Evolutionary conservation across 495 filamentous ascomycete genomes (phyloP).

Genomic region (Clavariopsis aquatica): DNA sequence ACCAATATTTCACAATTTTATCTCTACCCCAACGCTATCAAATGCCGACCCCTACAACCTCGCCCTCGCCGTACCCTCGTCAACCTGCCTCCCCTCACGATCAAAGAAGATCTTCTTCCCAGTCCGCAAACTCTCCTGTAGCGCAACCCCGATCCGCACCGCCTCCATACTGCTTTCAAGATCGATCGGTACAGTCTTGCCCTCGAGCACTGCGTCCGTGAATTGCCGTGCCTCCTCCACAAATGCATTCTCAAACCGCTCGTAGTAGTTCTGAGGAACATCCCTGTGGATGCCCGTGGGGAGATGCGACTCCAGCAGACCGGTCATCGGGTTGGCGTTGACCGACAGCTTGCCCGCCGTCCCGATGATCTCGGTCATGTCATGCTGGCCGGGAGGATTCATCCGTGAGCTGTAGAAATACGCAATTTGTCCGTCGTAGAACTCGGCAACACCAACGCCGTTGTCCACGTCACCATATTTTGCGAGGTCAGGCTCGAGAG

Average conservation of each 20-base stretch:
- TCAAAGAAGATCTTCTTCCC: slow-evolving; percentile 63
- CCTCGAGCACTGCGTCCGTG: slow-evolving; percentile 55
- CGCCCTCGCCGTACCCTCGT: slow-evolving; percentile 20
- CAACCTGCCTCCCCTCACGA: slow-evolving; percentile 46
- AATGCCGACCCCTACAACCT: slow-evolving; percentile 8
- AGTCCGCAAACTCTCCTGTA: slow-evolving; percentile 60
- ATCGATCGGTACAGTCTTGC: slow-evolving; percentile 55
- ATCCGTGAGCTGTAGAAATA: slow-evolving; percentile 62
- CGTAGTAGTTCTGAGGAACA: slow-evolving; percentile 61
- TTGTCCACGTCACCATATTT: slow-evolving; percentile 64
- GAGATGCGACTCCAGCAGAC: slow-evolving; percentile 57
- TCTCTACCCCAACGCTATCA: not conserved
- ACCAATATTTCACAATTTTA: not conserved
- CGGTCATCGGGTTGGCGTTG: slow-evolving; percentile 55
- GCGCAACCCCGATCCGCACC: slow-evolving; percentile 59
- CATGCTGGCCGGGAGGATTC: slow-evolving; percentile 67
- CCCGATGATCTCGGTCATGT: slow-evolving; percentile 65
- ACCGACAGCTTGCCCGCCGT: slow-evolving; percentile 62
- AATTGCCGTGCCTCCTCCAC: slow-evolving; percentile 65
- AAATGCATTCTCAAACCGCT: slow-evolving; percentile 64
- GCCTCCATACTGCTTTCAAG: slow-evolving; percentile 59
- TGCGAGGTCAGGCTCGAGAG: slow-evolving; percentile 60
- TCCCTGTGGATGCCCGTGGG: slow-evolving; percentile 54
- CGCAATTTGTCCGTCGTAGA: slow-evolving; percentile 60
- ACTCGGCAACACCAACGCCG: slow-evolving; percentile 64